A percentile compares a stretch with the other conserved stretches of the same genome.
Evolutionary conservation across 2,329 filamentous ascomycete genomes (phyloP).

Genomic region (Teratosphaeria destructans): DNA sequence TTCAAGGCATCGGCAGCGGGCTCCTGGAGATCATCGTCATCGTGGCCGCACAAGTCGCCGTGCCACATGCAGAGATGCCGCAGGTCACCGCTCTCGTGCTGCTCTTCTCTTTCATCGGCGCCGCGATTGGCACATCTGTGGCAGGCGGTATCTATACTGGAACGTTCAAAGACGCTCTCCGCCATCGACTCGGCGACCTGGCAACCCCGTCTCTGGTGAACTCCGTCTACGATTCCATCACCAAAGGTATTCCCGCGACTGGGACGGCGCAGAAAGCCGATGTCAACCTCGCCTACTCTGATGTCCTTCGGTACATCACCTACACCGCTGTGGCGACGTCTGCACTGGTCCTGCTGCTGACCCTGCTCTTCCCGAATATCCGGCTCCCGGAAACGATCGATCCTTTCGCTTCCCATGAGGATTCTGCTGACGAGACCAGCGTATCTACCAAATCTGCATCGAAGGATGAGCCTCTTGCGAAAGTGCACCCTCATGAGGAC

Average conservation of each 20-base stretch:
- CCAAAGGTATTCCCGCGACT: conserved; percentile 30
- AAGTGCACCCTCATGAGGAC: not conserved
- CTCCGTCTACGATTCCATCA: conserved; percentile 37
- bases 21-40: conserved; percentile 23
- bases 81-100: conserved; percentile 40
- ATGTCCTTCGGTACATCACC: not conserved
- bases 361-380: not conserved
- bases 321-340: not conserved
- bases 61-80: conserved; percentile 37
- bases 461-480: not conserved
- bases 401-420: not conserved
- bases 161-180: conserved; percentile 31
- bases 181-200: conserved; percentile 26
- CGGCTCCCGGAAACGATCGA: not conserved
- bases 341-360: not conserved
- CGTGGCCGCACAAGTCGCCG: conserved; percentile 36
- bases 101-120: conserved; percentile 33
- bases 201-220: conserved; percentile 26
- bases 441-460: not conserved
- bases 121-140: conserved; percentile 30
- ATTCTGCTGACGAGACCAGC: not conserved
- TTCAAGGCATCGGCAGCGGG: conserved; percentile 41
- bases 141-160: conserved; percentile 43
- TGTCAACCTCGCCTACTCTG: conserved; percentile 28
- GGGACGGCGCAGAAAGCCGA: conserved; percentile 32